A percentile compares a stretch with the other conserved stretches of the same genome.
These are phyloP conservation scores for Phenoliferia sp. DNA, from an alignment of 1,284 basidiomycete species.

Conservation along the genomic window DNA sequence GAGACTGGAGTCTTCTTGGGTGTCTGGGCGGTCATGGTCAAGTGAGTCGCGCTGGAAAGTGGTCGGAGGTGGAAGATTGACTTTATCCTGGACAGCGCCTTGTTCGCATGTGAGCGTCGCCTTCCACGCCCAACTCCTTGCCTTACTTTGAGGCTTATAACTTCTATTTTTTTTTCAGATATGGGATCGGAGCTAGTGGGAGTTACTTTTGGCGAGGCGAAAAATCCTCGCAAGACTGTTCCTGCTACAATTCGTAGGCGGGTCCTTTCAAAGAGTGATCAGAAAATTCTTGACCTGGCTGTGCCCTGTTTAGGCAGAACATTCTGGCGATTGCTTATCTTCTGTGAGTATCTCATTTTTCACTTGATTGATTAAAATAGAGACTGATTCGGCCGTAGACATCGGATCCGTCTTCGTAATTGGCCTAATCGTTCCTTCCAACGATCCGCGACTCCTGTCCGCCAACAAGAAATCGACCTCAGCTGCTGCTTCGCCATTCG, in stretches of 20 bases:
- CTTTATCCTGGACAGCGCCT: no score
- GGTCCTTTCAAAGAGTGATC: no score
- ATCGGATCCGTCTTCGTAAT: background rate
- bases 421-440: slow-evolving; percentile 49
- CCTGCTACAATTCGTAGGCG: background rate
- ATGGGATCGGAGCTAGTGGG: slow-evolving; percentile 74
- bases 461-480: slow-evolving; percentile 49
- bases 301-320: no score
- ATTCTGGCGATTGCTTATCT: background rate
- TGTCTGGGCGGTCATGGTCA: slow-evolving; percentile 33
- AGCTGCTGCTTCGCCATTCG: slow-evolving; percentile 62
- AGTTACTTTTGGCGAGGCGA: slow-evolving; percentile 58
- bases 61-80: no score
- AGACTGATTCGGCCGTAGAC: background rate
- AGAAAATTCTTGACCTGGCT: no score
- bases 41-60: no score
- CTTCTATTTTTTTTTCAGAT: slow-evolving; percentile 59
- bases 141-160: no score
- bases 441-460: slow-evolving; percentile 54
- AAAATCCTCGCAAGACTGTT: background rate
- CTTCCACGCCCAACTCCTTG: no score
- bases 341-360: background rate
- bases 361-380: background rate
- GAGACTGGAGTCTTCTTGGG: slow-evolving; percentile 34
- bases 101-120: background rate